These are phyloP conservation scores for Solanum lycopersicoides DNA, from an alignment of 257 asterid species.

Conservation along the genomic window DNA sequence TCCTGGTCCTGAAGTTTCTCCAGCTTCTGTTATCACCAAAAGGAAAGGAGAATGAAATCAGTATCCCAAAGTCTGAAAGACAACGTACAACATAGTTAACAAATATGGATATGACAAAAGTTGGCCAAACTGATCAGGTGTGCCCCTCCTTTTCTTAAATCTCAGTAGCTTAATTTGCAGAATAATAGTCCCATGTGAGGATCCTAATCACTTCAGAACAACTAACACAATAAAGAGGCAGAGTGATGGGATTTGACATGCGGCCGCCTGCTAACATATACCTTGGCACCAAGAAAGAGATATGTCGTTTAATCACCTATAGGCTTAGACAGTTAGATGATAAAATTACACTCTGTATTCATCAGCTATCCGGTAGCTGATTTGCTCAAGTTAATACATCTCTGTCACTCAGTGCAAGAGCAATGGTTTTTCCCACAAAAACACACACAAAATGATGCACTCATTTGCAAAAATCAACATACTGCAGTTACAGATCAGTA, in stretches of 20 bases:
- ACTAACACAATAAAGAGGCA: background rate
- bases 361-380: background rate
- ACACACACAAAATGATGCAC: background rate
- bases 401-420: background rate
- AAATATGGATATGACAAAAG: background rate
- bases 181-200: background rate
- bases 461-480: background rate
- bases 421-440: background rate
- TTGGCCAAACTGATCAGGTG: background rate
- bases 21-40: constrained; percentile 59
- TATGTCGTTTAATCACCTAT: background rate
- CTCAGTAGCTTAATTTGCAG: background rate
- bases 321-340: background rate
- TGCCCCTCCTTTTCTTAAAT: background rate
- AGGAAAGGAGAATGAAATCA: background rate
- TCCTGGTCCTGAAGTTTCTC: constrained; percentile 87
- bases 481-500: background rate
- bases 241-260: background rate
- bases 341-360: background rate
- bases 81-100: background rate
- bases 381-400: background rate
- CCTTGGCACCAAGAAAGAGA: background rate
- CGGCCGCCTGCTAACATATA: background rate
- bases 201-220: background rate
- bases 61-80: background rate